Conservation (phyloP, 768 basidiomycete species). For the Tricholoma matsutake region DNA sequence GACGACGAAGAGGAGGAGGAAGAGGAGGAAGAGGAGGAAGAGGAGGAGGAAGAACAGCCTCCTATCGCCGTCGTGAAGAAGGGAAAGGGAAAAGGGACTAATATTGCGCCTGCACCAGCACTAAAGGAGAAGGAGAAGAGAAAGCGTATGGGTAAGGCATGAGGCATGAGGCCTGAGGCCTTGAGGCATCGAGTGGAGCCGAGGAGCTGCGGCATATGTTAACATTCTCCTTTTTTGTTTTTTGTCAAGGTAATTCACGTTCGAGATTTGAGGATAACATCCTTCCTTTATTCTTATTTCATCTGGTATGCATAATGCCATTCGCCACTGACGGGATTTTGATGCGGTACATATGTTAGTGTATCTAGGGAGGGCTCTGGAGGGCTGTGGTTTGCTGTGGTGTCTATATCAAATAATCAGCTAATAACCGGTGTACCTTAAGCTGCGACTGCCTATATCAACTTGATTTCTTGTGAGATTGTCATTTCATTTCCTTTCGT, state of each 20-base stretch:
- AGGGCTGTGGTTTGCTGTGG: background rate
- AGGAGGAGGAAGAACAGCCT: constrained; percentile 15
- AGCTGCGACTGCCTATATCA: constrained; percentile 7
- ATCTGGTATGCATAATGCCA: background rate
- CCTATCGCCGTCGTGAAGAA: constrained; percentile 29
- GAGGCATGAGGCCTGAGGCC: too few relatives aligned
- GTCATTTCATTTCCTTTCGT: constrained; percentile 8
- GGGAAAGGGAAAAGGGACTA: constrained; percentile 15
- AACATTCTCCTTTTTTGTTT: background rate
- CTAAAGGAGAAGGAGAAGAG: constrained; percentile 29
- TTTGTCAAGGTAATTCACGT: background rate
- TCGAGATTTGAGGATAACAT: background rate
- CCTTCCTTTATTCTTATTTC: background rate
- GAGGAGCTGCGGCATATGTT: background rate
- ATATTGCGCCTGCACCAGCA: constrained; percentile 11
- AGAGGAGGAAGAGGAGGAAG: constrained; percentile 18
- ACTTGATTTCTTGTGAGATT: background rate
- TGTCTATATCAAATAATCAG: background rate
- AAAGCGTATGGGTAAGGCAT: constrained; percentile 3
- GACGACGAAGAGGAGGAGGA: constrained; percentile 26
- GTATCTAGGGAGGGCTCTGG: background rate
- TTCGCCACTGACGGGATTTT: background rate
- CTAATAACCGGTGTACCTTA: background rate
- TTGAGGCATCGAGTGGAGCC: too few relatives aligned
- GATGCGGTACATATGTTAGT: background rate